Percentiles rank a stretch among this genome's conserved stretches.
Conservation (phyloP, 208 protist genomes). For the Leishmania martiniquensis region DNA sequence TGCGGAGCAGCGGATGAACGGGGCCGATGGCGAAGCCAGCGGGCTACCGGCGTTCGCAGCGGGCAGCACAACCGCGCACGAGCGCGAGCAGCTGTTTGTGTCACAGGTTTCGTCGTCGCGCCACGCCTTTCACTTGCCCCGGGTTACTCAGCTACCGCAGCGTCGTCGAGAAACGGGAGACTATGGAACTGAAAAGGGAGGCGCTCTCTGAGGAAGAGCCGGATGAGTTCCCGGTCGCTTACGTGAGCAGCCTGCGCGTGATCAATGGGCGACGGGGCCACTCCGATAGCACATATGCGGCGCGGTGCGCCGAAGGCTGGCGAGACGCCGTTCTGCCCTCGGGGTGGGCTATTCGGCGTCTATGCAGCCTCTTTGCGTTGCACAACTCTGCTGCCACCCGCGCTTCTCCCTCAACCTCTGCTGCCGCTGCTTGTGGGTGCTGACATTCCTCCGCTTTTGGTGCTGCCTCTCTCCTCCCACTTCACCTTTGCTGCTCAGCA, state of each 20-base stretch:
- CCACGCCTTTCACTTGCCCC: constrained; percentile 2
- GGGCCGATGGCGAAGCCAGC: constrained; percentile 2
- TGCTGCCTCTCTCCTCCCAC: neutral
- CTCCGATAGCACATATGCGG: neutral
- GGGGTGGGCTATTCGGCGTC: too few species aligned
- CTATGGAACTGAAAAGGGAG: constrained; percentile 23
- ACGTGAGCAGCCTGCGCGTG: neutral
- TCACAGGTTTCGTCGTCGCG: constrained; percentile 41
- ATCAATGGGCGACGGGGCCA: neutral
- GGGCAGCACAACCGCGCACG: constrained; percentile 52
- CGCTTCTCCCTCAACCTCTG: too few species aligned
- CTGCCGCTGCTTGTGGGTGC: too few species aligned
- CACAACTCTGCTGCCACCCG: too few species aligned
- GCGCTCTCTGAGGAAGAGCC: neutral
- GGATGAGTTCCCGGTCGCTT: neutral
- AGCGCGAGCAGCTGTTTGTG: constrained; percentile 75
- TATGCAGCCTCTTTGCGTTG: neutral
- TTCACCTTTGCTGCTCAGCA: neutral
- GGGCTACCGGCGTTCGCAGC: constrained; percentile 14
- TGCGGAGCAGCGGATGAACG: neutral
- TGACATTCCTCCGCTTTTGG: neutral
- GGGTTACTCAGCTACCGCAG: neutral
- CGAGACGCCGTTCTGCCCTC: neutral
- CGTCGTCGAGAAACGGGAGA: constrained; percentile 7
- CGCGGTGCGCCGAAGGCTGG: neutral